Evolutionary conservation across 805 yeast genomes (phyloP).

Genomic region (Teunomyces atbi): DNA sequence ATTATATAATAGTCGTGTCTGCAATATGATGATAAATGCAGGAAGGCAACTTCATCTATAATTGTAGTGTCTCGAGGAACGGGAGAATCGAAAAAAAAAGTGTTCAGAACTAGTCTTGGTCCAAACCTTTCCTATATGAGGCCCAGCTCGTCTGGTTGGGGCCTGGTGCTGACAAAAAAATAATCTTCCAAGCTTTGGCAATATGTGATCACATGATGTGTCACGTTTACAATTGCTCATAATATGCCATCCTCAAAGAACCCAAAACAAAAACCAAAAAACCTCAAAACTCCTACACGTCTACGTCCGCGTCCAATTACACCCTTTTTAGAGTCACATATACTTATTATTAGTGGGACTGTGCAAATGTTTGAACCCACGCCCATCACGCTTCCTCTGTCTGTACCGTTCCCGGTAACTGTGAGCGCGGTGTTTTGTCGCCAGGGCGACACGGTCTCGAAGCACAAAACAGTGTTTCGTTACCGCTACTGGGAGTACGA

Average conservation of each 20-base stretch:
- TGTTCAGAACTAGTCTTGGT: too few relatives aligned
- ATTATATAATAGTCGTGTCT: too few relatives aligned
- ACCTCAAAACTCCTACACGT: background rate
- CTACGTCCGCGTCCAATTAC: background rate
- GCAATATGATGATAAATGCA: too few relatives aligned
- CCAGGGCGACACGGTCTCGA: constrained; percentile 46
- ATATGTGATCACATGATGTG: too few relatives aligned
- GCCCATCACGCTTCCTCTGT: constrained; percentile 54
- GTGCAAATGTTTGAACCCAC: constrained; percentile 38
- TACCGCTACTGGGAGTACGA: constrained; percentile 69
- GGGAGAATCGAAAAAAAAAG: too few relatives aligned
- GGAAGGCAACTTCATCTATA: too few relatives aligned
- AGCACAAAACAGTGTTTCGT: constrained; percentile 54
- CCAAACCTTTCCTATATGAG: too few relatives aligned
- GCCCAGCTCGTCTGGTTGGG: too few relatives aligned
- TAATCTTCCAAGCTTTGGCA: too few relatives aligned
- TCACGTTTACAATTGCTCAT: too few relatives aligned
- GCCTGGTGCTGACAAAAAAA: too few relatives aligned
- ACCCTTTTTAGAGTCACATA: background rate
- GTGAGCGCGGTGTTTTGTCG: constrained; percentile 48
- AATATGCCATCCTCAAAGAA: background rate
- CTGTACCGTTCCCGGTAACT: constrained; percentile 67
- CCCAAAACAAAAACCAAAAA: background rate
- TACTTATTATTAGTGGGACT: background rate
- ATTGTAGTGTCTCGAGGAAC: too few relatives aligned